These are phyloP conservation scores for Beta macrorhiza DNA, from an alignment of 179 eudicot species.

Conservation along the genomic window DNA sequence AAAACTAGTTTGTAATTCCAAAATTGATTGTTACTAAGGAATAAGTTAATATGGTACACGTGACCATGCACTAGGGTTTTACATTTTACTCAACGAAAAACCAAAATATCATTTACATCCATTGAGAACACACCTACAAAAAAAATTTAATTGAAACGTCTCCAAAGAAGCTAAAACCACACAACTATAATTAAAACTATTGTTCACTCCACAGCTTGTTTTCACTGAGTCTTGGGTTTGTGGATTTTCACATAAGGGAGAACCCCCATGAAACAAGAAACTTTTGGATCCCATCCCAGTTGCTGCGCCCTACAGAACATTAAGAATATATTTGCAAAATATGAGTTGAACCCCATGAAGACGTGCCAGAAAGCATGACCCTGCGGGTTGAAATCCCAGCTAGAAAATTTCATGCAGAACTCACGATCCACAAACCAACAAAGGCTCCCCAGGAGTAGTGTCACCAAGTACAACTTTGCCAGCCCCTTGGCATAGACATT, in stretches of 20 bases:
- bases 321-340: slow-evolving; percentile 77
- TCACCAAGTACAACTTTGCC: slow-evolving; percentile 56
- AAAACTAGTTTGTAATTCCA: slow-evolving; percentile 21
- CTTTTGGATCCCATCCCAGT: slow-evolving; percentile 69
- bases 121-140: slow-evolving; percentile 37
- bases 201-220: slow-evolving; percentile 16
- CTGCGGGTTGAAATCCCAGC: slow-evolving; percentile 76
- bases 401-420: slow-evolving; percentile 56
- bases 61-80: slow-evolving; percentile 28
- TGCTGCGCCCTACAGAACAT: slow-evolving; percentile 96
- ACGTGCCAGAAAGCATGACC: slow-evolving; percentile 91
- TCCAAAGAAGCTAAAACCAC: slow-evolving; percentile 26
- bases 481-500: slow-evolving; percentile 64
- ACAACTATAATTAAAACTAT: slow-evolving; percentile 27
- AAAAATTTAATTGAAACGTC: slow-evolving; percentile 16
- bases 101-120: slow-evolving; percentile 39
- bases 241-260: slow-evolving; percentile 79
- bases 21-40: slow-evolving; percentile 31
- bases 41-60: slow-evolving; percentile 28
- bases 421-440: slow-evolving; percentile 77
- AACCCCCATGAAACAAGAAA: slow-evolving; percentile 53
- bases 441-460: slow-evolving; percentile 51
- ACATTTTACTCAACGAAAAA: slow-evolving; percentile 25
- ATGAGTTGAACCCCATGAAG: slow-evolving; percentile 78
- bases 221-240: slow-evolving; percentile 71